Evolutionary conservation across 1,284 basidiomycete species (phyloP).

Genomic region (Tremellales sp.): DNA sequence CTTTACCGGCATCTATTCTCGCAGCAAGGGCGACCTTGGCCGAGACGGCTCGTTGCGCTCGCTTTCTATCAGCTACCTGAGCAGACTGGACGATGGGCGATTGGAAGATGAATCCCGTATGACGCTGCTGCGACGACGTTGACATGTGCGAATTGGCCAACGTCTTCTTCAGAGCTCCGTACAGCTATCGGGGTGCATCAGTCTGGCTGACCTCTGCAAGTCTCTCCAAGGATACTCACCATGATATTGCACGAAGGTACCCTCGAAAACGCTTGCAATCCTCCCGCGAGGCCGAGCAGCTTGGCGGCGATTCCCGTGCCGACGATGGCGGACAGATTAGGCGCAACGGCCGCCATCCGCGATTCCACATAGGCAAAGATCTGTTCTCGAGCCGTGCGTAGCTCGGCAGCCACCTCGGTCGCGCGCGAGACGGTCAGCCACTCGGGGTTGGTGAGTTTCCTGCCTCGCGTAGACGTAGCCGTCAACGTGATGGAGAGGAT

Average conservation of each 20-base stretch:
- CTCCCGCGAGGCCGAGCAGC: slow-evolving; percentile 93
- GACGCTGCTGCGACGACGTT: slow-evolving; percentile 68
- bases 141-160: slow-evolving; percentile 72
- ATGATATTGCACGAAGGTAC: slow-evolving; percentile 96
- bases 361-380: slow-evolving; percentile 99
- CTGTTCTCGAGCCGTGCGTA: slow-evolving; percentile 86
- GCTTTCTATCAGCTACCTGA: slow-evolving; percentile 86
- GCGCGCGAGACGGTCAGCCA: slow-evolving; percentile 82
- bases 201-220: not conserved
- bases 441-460: slow-evolving; percentile 62
- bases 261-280: slow-evolving; percentile 81
- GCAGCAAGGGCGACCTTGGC: slow-evolving; percentile 89
- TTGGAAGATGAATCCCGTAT: slow-evolving; percentile 95
- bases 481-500: slow-evolving; percentile 96
- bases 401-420: slow-evolving; percentile 77
- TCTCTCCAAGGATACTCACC: slow-evolving; percentile 53
- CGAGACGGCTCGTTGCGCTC: slow-evolving; percentile 86
- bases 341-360: slow-evolving; percentile 95
- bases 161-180: slow-evolving; percentile 86
- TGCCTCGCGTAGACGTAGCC: slow-evolving; percentile 83
- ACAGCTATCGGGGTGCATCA: slow-evolving; percentile 56
- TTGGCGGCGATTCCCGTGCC: slow-evolving; percentile 98
- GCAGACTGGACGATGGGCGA: slow-evolving; percentile 79
- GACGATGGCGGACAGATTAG: slow-evolving; percentile 96
- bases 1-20: slow-evolving; percentile 83